phyloP scores from a whole-genome alignment of 164 flowering plant species.

The Macadamia tetraphylla region DNA sequence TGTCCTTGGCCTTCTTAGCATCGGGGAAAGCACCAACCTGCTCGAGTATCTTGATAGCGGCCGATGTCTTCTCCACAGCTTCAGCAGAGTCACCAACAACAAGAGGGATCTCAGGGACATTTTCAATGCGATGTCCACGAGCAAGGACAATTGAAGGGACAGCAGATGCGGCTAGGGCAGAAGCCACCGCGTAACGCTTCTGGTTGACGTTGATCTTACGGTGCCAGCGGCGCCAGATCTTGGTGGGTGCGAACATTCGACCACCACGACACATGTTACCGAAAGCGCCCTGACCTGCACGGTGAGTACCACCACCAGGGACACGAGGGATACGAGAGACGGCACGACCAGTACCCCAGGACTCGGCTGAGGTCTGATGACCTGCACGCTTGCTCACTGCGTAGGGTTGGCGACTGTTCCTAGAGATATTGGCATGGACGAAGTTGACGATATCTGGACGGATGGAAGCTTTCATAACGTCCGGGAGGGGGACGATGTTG shows the following conservation, averaged over 20 bases:
- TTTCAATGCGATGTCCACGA: conserved; percentile 67
- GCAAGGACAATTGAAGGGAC: conserved; percentile 70
- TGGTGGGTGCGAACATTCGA: conserved; percentile 86
- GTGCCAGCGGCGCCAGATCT: conserved; percentile 95
- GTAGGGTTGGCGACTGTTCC: conserved; percentile 85
- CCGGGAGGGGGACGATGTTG: conserved; percentile 49
- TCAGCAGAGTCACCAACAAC: conserved; percentile 65
- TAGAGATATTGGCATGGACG: conserved; percentile 73
- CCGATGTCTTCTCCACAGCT: conserved; percentile 61
- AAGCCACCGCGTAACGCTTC: conserved; percentile 66
- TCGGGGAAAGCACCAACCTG: conserved; percentile 69
- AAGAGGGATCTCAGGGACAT: conserved; percentile 64
- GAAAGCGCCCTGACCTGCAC: conserved; percentile 89
- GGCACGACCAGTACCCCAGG: conserved; percentile 93
- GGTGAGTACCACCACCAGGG: conserved; percentile 91
- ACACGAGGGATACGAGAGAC: conserved; percentile 95
- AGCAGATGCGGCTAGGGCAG: conserved; percentile 76
- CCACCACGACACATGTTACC: conserved; percentile 97
- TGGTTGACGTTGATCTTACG: conserved; percentile 57
- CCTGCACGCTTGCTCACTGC: conserved; percentile 70
- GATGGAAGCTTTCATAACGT: conserved; percentile 73
- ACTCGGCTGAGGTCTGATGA: conserved; percentile 92
- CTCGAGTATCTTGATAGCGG: conserved; percentile 57
- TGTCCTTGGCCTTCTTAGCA: conserved; percentile 81
- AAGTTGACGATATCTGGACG: conserved; percentile 72